Evolutionary conservation across 164 flowering plant genomes (phyloP), one percentile per base, ranked within the genome.

Genomic region (Liriodendron chinense): DNA sequence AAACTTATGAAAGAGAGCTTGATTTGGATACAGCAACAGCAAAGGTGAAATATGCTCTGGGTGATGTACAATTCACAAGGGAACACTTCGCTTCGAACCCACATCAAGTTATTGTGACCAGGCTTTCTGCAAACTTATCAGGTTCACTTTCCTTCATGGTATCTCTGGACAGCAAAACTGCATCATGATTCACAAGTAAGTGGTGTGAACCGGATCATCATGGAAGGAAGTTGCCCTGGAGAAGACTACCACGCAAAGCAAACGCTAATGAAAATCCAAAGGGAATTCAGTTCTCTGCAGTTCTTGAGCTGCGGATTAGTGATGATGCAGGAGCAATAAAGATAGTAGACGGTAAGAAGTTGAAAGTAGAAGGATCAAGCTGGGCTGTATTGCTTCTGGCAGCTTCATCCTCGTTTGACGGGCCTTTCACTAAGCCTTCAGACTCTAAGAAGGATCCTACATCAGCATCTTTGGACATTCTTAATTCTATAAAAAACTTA

Each of bases 171-270:
- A 92, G 98, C 84, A 82, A 91, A n/a, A 78, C 75, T 92, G 75
- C 87, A 87, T 79, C 94, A 93, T 80, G 75, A 83, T 72, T 86
- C 92, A 47, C 65, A 69, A 65, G 86, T 73, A 56, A 86, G 81
- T 69, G 84, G 76, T 3, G 74, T 78, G 28, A 87, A 80, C 78
- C 97, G 88, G 75, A 93, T 96, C 72, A 74, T 91, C 24, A 79
- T 96, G 91, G 85, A 92, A 78, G 98, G 97, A 78, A 83, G 85
- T 69, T 93, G 98, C 78, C 96, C 87, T 72, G 92, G 94, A 65
- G 77, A 68, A 86, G 97, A 80, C 74, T 69, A 20, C 69, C 87
- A 12, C 94, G 93, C 24, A 78, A 81, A 73, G 50, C 53, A 62
- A 70, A 75, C 69, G 56, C 69, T 13, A 77, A 79, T 81, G 88